These are phyloP conservation scores for Auricularia sp. DNA, from an alignment of 768 basidiomycete genomes.

Conservation along the genomic window DNA sequence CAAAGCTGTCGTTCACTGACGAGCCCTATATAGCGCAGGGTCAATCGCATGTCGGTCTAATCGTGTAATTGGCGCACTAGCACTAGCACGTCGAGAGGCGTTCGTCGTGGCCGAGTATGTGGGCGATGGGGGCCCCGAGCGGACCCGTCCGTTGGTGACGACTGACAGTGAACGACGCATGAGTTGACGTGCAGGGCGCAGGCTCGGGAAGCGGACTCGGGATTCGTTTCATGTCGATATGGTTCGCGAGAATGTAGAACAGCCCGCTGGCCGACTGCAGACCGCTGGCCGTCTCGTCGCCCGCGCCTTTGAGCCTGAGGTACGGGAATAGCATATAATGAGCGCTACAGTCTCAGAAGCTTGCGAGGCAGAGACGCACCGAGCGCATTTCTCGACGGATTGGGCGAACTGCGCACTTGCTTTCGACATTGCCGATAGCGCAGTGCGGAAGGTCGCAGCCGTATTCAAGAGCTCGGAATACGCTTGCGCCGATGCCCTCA, in stretches of 20 bases:
- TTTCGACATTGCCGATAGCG: slow-evolving; percentile 69
- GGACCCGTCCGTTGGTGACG: not conserved
- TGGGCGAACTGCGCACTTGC: slow-evolving; percentile 80
- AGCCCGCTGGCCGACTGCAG: slow-evolving; percentile 81
- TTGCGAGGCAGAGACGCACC: slow-evolving; percentile 33
- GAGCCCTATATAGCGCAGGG: slow-evolving; percentile 45
- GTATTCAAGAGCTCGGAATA: slow-evolving; percentile 77
- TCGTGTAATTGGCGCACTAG: slow-evolving; percentile 40
- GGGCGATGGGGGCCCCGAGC: slow-evolving; percentile 54
- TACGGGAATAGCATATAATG: not conserved
- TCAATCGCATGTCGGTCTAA: no score
- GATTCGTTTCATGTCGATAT: slow-evolving; percentile 48
- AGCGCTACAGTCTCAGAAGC: not conserved
- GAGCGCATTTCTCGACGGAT: slow-evolving; percentile 74
- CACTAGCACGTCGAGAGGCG: no score
- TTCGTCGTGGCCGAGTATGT: slow-evolving; percentile 77
- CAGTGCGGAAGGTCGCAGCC: slow-evolving; percentile 70
- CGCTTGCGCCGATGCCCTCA: slow-evolving; percentile 66
- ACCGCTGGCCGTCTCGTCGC: slow-evolving; percentile 70
- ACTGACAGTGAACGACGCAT: not conserved
- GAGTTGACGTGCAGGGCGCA: no score
- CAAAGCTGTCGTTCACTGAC: slow-evolving; percentile 77
- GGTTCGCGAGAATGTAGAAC: slow-evolving; percentile 85
- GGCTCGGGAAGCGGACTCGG: no score
- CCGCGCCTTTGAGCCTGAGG: slow-evolving; percentile 62